Base-by-base conservation (phyloP, 192 early-diverging fungal species). In the Coemansia sp. region DNA sequence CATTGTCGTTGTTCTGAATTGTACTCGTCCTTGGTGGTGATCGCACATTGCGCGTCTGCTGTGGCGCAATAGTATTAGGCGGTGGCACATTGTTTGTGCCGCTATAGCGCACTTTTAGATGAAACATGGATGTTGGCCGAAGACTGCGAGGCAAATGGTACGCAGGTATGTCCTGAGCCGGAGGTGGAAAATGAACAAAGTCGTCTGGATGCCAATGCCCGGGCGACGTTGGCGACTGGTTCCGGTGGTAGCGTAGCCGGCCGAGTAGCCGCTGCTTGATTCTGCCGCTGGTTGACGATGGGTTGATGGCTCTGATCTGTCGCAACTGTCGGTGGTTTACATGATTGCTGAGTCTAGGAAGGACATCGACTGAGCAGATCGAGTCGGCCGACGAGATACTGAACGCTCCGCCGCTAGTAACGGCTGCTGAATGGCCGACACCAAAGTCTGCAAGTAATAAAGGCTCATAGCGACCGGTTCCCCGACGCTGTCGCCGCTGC, bases 51-150 rank as follows among this genome's bases (percentile, higher is more conserved):
- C 36, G 65, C 31, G 50, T 50, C 44, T 44, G 18, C 50, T 13
- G 27, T 65, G 38, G 64, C 64, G 27, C 64, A 44, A 39, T 64
- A 49, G 72, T 44, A 49, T 64, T 49, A 71, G 40, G 15, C n/a
- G 40, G 15, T 11, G 8, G n/a, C 1, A 2, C 66, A 50, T 41
- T 73, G 62, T 67, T 58, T 20, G 20, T 46, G 38, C 52, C n/a
- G 38, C 53, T 70, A 39, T 84, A 84, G 11, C 73, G 73, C 36
- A 84, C 60, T 41, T 50, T 66, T 33, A 84, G 64, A 58, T 84
- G 76, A 49, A 84, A 84, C 73, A 78, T 70, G 18, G 81, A 84
- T 43, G 77, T 71, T 4, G 81, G 81, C 61, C 77, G 63, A 36
- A 84, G 71, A 16, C 68, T 76, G 10, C 66, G 66, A 15, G 81